Evolutionary conservation across 2,329 filamentous ascomycete genomes (phyloP).

Genomic region (Exophiala spinifera): DNA sequence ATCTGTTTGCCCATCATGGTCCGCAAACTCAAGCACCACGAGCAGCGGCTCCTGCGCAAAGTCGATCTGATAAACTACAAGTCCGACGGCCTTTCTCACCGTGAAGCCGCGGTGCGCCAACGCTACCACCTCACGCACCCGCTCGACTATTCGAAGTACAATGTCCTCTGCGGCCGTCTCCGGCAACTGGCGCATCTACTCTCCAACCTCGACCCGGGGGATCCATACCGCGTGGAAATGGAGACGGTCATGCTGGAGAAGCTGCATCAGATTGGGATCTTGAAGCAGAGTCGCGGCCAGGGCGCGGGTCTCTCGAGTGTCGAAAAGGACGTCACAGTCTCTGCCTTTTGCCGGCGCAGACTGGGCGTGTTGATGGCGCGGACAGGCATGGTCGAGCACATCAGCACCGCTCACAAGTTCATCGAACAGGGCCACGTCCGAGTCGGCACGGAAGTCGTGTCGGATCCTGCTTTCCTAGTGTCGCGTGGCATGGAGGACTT

Average conservation of each 20-base stretch:
- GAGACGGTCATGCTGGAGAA: conserved; percentile 88
- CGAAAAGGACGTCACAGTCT: conserved; percentile 84
- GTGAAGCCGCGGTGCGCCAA: conserved; percentile 73
- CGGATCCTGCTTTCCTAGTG: conserved; percentile 84
- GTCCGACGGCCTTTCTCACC: conserved; percentile 73
- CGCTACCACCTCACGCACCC: conserved; percentile 91
- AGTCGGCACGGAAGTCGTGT: conserved; percentile 85
- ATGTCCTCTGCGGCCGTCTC: conserved; percentile 70
- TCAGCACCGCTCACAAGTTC: conserved; percentile 68
- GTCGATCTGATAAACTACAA: conserved; percentile 96
- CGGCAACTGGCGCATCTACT: conserved; percentile 87
- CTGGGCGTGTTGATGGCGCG: conserved; percentile 89
- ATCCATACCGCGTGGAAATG: conserved; percentile 73
- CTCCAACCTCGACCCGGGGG: conserved; percentile 73
- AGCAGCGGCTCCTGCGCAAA: conserved; percentile 86
- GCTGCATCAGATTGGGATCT: conserved; percentile 85
- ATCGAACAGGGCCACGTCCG: conserved; percentile 93
- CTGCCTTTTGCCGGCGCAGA: conserved; percentile 77
- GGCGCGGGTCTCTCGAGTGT: conserved; percentile 67
- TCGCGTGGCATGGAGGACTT: conserved; percentile 92
- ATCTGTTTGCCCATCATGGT: conserved; percentile 68
- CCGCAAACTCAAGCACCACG: conserved; percentile 92
- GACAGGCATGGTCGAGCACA: conserved; percentile 85
- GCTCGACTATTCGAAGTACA: conserved; percentile 73
- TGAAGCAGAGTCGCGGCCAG: conserved; percentile 71